phyloP scores from a whole-genome alignment of 2,329 filamentous ascomycete genomes.

The Orbilia brochopaga region DNA sequence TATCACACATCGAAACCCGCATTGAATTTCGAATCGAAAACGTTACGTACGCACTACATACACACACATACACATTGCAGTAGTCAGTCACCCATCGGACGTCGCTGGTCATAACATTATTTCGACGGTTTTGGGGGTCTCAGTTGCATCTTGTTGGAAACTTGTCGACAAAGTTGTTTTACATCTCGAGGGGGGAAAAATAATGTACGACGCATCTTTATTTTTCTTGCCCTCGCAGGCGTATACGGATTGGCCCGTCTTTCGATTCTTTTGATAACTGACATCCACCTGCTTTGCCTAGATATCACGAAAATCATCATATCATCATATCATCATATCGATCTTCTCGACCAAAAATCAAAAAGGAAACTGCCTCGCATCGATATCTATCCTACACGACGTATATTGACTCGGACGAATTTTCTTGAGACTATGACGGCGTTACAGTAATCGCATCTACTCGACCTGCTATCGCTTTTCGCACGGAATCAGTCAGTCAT shows the following conservation, averaged over 20 bases:
- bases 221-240: background rate
- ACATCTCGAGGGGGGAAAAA: slow-evolving; percentile 12
- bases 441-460: slow-evolving; percentile 28
- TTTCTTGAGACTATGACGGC: slow-evolving; percentile 47
- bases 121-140: slow-evolving; percentile 32
- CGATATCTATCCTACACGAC: slow-evolving; percentile 15
- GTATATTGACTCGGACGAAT: slow-evolving; percentile 35
- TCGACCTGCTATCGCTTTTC: slow-evolving; percentile 20
- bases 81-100: background rate
- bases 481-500: slow-evolving; percentile 7
- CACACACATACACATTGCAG: slow-evolving; percentile 3
- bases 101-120: slow-evolving; percentile 12
- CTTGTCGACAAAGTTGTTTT: slow-evolving; percentile 16
- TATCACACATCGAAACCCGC: slow-evolving; percentile 3
- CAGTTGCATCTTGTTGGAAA: slow-evolving; percentile 26
- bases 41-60: too few species aligned
- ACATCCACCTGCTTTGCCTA: slow-evolving; percentile 9
- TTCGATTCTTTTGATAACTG: slow-evolving; percentile 9
- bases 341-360: too few species aligned
- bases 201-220: slow-evolving; percentile 17
- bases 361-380: too few species aligned
- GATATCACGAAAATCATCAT: slow-evolving; percentile 32
- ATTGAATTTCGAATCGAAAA: too few species aligned
- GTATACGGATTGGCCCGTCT: background rate
- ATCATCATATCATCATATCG: slow-evolving; percentile 16